Conservation (phyloP, 331 rosid genomes). For the Phaseolus coccineus region DNA sequence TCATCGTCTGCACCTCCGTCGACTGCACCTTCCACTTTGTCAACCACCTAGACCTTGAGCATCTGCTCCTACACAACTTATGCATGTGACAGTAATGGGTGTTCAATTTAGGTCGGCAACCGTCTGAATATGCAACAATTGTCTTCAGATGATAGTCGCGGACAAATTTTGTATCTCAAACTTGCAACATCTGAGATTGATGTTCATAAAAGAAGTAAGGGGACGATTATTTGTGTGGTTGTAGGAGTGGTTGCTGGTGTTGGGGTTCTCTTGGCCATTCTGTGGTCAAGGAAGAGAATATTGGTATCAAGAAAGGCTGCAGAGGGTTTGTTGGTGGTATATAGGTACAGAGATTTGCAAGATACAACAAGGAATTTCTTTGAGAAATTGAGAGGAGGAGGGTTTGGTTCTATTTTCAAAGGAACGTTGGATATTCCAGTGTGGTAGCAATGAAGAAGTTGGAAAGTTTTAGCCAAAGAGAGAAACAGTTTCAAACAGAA, state of each 20-base stretch:
- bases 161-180: constrained; percentile 50
- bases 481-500: too few relatives aligned
- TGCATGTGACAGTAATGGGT: constrained; percentile 41
- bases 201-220: constrained; percentile 37
- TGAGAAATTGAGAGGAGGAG: too few relatives aligned
- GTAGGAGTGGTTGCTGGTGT: constrained; percentile 47
- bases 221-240: constrained; percentile 41
- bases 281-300: constrained; percentile 53
- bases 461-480: too few relatives aligned
- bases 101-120: constrained; percentile 54
- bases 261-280: constrained; percentile 49
- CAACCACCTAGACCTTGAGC: too few relatives aligned
- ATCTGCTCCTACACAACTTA: constrained; percentile 43
- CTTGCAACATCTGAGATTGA: constrained; percentile 63
- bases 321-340: constrained; percentile 82
- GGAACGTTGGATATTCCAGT: too few relatives aligned
- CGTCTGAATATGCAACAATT: constrained; percentile 52
- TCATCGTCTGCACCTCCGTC: too few relatives aligned
- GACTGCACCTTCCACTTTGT: too few relatives aligned
- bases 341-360: constrained; percentile 72
- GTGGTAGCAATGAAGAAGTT: too few relatives aligned
- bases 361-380: not conserved
- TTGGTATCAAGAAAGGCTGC: constrained; percentile 39
- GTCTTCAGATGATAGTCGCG: constrained; percentile 44
- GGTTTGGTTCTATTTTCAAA: too few relatives aligned